Base-by-base conservation (phyloP, 169 alveolate species). In the Plasmodium reichenowi region DNA sequence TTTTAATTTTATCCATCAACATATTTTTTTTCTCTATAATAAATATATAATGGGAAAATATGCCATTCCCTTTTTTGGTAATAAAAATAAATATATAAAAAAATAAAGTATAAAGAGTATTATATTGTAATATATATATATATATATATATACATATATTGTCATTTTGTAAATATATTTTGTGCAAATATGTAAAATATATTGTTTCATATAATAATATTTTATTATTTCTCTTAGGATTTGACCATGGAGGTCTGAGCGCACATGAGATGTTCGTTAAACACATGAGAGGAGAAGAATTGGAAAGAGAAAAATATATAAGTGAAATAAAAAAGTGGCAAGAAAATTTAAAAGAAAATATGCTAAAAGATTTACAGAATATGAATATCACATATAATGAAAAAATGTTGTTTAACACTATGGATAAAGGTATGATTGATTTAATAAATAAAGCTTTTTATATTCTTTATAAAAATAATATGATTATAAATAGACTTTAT, bases 191-290 rank as follows among this genome's bases (percentile, higher is more conserved):
- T 26, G 45, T 32, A 4, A 32, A 32, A 32, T 32, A 32, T 32
- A 0, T 32, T 32, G 45, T 32, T 0, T 32, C 45, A 5, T 32
- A 4, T 32, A 32, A 32, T 3, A 32, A 4, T 32, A 4, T 32
- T 32, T 32, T 32, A 32, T 52, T 52, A 26, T 4, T 43, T 10
- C 13, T 26, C 10, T 7, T 32, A 76, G 88, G 88, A 17, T 24
- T 75, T 13, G 88, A 76, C 26, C 88, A 76, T 50, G 88, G 88
- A 22, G 88, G 88, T n/a, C 62, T 76, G 5, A 76, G 88, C 45
- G 60, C 88, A 3, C 88, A 76, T 32, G 88, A 64, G 15, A 70
- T 70, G 73, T 76, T 76, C 32, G 48, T 47, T 13, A 76, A 67
- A 63, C 3, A 12, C 3, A 43, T 48, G 26, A 6, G 60, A 60